A percentile compares a stretch with the other conserved stretches of the same genome.
Evolutionary conservation across 148 eudicot genomes (phyloP).

Genomic region (Vaccinium vitisidaea): DNA sequence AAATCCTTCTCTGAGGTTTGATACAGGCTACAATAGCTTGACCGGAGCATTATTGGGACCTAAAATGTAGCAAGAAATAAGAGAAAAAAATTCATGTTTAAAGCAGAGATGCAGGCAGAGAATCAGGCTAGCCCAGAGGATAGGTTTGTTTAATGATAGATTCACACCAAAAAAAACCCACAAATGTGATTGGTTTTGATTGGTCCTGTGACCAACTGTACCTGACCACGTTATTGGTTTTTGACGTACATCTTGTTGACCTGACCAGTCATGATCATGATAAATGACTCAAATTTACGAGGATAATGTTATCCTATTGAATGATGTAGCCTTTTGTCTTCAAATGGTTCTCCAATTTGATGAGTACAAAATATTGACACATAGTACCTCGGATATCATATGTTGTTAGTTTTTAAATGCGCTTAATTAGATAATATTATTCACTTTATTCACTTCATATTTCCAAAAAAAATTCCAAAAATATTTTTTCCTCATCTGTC

Average conservation of each 20-base stretch:
- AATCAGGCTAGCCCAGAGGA: not conserved
- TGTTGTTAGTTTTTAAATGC: too few species aligned
- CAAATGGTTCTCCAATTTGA: too few species aligned
- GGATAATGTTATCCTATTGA: not conserved
- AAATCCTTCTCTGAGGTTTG: slow-evolving; percentile 93
- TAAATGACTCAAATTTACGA: not conserved
- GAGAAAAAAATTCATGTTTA: not conserved
- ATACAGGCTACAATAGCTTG: slow-evolving; percentile 77
- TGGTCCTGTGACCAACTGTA: not conserved
- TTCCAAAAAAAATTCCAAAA: too few species aligned
- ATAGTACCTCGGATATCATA: too few species aligned
- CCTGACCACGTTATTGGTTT: not conserved
- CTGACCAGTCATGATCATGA: not conserved
- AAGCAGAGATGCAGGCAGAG: not conserved
- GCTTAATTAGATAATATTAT: too few species aligned
- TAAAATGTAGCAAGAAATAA: slow-evolving; percentile 30
- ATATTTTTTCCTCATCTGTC: too few species aligned
- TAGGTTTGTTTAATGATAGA: not conserved
- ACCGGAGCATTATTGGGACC: slow-evolving; percentile 98
- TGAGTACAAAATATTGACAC: too few species aligned
- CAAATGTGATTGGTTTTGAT: not conserved
- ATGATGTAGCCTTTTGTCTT: too few species aligned
- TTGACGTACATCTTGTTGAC: not conserved
- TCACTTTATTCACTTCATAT: too few species aligned
- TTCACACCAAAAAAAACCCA: not conserved